These are phyloP conservation scores for Graphilbum ipis-grandicollis DNA, from an alignment of 2,329 filamentous ascomycete genomes.

Conservation along the genomic window DNA sequence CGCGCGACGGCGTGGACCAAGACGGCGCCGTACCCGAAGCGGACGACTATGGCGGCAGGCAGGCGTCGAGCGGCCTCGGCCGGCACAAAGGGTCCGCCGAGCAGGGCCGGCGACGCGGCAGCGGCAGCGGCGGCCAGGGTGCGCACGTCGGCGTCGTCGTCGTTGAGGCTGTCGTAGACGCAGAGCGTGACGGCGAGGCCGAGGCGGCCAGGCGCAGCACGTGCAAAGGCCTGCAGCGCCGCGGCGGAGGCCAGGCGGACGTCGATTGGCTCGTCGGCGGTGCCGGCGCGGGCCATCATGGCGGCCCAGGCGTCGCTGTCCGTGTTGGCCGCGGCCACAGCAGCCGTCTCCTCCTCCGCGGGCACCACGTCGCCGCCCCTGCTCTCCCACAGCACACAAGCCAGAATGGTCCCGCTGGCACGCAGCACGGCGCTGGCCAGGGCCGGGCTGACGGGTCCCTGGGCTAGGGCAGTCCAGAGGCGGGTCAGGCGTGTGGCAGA, in stretches of 20 bases:
- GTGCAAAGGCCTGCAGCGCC: slow-evolving; percentile 33
- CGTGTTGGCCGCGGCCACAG: neutral
- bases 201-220: slow-evolving; percentile 1
- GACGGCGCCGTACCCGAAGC: slow-evolving; percentile 16
- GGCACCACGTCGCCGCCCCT: neutral
- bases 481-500: slow-evolving; percentile 27
- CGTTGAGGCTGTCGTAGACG: slow-evolving; percentile 62
- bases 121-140: slow-evolving; percentile 39
- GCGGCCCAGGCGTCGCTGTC: slow-evolving; percentile 23
- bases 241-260: slow-evolving; percentile 41
- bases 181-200: slow-evolving; percentile 39
- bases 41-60: slow-evolving; percentile 21
- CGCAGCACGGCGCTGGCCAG: slow-evolving; percentile 32
- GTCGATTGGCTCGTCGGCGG: slow-evolving; percentile 42
- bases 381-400: no score
- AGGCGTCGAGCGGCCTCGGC: slow-evolving; percentile 29
- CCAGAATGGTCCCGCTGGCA: slow-evolving; percentile 29
- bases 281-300: slow-evolving; percentile 29
- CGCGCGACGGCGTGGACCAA: slow-evolving; percentile 26
- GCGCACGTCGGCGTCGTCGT: slow-evolving; percentile 84
- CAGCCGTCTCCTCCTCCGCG: slow-evolving; percentile 1
- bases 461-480: slow-evolving; percentile 16
- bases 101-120: slow-evolving; percentile 17
- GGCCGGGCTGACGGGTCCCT: slow-evolving; percentile 22
- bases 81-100: slow-evolving; percentile 25